Base-by-base conservation (phyloP, 169 alveolate species). In the Plasmodium cynomolgi region DNA sequence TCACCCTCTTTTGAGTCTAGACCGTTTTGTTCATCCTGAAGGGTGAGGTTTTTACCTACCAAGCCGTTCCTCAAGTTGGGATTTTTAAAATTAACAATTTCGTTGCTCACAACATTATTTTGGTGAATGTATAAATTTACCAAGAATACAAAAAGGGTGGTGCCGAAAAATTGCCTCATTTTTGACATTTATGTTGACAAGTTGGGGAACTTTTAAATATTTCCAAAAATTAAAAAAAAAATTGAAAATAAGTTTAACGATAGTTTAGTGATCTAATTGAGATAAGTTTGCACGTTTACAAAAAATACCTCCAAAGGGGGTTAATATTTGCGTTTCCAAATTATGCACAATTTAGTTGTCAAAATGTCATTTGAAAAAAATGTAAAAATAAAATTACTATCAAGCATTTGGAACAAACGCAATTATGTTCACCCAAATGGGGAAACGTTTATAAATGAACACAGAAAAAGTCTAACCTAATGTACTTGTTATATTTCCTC, bases 41-140 rank as follows among this genome's bases (percentile, higher is more conserved):
- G 31, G 31, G 17, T n/a, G 29, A 79, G 0, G 29, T 79, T 39
- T 34, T 79, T 79, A 7, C 8, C 26, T 79, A 0, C 20, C 58
- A n/a, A 56, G 1, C 91, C 72, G 44, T 83, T 31, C 44, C 91
- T 83, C 41, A 83, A 83, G 44, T 58, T 29, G 17, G 37, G 8
- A 33, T 83, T 83, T 23, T 68, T 20, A 0, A 68, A 20, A 68
- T 68, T 68, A 20, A 37, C 41, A 56, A 33, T 31, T 58, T 58
- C 68, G 31, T 56, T 58, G 26, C 34, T 83, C 20, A 31, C 50
- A 17, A 83, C 50, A 39, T 80, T 41, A 13, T 80, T 56, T 58
- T 58, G 29, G 29, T 1, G 3, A 3, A 83, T 33, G 47, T 41
- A 44, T 68, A 83, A 41, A 62, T 56, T 58, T 29, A 33, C 37